Evolutionary conservation across 208 protist species (phyloP).

Genomic region (Naegleria fowleri): DNA sequence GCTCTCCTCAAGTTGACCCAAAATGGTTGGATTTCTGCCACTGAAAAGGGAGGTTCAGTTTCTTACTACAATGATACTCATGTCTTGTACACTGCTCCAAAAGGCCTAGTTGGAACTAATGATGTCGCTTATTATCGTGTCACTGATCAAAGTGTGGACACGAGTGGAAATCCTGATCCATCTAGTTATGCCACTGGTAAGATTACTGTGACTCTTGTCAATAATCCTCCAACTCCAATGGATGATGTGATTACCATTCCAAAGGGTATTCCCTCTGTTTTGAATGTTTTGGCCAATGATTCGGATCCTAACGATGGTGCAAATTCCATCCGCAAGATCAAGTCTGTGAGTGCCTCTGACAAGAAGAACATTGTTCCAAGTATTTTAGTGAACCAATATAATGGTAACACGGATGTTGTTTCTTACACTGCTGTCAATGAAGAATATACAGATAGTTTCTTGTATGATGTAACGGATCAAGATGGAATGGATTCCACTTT

Average conservation of each 20-base stretch:
- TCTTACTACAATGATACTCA: background rate
- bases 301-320: background rate
- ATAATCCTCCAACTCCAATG: background rate
- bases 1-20: background rate
- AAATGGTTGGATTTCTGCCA: background rate
- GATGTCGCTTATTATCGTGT: background rate
- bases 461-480: background rate
- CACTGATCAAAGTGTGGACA: background rate
- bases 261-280: background rate
- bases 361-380: background rate
- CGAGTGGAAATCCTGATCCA: background rate
- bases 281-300: constrained; percentile 5
- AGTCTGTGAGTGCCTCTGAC: background rate
- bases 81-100: background rate
- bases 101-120: background rate
- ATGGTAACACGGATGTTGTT: background rate
- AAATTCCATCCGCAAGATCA: background rate
- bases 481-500: background rate
- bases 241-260: background rate
- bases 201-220: background rate
- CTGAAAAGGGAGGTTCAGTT: background rate
- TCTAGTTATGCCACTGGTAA: background rate
- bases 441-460: background rate
- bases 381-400: background rate
- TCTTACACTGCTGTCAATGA: constrained; percentile 1